A percentile compares a stretch with the other conserved stretches of the same genome.
These are phyloP conservation scores for Triangularia verruculosa DNA, from an alignment of 2,329 filamentous ascomycete genomes.

Conservation along the genomic window DNA sequence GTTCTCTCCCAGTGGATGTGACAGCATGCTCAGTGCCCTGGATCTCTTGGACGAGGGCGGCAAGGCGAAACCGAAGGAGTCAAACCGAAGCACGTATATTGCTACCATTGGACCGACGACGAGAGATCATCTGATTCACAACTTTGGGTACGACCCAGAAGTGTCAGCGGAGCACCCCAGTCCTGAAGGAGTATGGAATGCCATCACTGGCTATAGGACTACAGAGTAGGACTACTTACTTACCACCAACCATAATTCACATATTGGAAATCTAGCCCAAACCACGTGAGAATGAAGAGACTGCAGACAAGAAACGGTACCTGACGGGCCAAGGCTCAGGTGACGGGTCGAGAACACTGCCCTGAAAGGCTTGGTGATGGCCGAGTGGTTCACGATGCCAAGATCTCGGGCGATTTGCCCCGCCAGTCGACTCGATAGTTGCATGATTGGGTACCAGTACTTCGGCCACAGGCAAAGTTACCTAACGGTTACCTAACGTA, in stretches of 20 bases:
- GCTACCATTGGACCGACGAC: constrained; percentile 95
- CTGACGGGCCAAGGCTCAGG: neutral
- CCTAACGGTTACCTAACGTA: constrained; percentile 18
- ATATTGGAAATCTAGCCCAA: neutral
- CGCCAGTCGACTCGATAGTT: neutral
- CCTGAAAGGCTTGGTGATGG: neutral
- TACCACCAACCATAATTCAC: neutral
- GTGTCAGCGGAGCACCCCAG: constrained; percentile 81
- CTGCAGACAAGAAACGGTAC: neutral
- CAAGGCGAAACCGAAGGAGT: constrained; percentile 30
- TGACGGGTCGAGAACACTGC: neutral
- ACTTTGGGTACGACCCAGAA: constrained; percentile 67
- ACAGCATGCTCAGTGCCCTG: constrained; percentile 55
- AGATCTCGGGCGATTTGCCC: neutral
- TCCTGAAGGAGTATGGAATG: constrained; percentile 72
- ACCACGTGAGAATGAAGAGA: neutral
- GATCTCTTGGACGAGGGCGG: constrained; percentile 48
- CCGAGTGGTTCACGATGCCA: neutral
- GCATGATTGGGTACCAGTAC: constrained; percentile 6
- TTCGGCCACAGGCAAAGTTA: constrained; percentile 7
- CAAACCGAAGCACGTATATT: constrained; percentile 55
- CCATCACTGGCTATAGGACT: constrained; percentile 53
- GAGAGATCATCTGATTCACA: constrained; percentile 63
- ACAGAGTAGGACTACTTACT: neutral
- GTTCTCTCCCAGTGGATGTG: constrained; percentile 65